Evolutionary conservation across 371 early-diverging fungal genomes (phyloP).

Genomic region (Mortierella sp.): DNA sequence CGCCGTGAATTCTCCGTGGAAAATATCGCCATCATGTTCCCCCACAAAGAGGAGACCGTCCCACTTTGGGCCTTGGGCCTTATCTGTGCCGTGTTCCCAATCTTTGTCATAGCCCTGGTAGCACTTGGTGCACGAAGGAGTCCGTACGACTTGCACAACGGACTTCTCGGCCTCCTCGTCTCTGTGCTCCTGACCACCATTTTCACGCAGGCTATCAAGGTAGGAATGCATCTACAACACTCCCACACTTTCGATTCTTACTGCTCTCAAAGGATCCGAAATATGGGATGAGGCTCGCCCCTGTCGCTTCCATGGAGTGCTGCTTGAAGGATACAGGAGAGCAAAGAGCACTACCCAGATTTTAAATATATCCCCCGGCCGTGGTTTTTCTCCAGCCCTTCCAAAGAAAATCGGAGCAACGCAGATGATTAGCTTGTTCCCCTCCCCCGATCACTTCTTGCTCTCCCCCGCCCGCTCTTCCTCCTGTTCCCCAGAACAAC

Average conservation of each 20-base stretch:
- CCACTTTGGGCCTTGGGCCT: conserved; percentile 63
- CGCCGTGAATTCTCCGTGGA: conserved; percentile 70
- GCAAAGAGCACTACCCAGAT: no score
- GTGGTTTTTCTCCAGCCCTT: no score
- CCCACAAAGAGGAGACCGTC: conserved; percentile 63
- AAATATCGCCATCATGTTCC: conserved; percentile 68
- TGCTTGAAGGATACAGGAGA: no score
- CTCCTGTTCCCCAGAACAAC: no score
- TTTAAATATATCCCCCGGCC: no score
- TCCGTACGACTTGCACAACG: conserved; percentile 68
- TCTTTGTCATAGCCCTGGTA: conserved; percentile 55
- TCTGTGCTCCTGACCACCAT: conserved; percentile 67
- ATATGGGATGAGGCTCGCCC: conserved; percentile 15
- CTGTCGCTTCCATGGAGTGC: neutral
- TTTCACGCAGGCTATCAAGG: conserved; percentile 74
- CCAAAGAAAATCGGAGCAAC: no score
- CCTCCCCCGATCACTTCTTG: no score
- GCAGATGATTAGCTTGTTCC: no score
- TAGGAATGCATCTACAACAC: conserved; percentile 15
- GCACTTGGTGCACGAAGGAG: conserved; percentile 56
- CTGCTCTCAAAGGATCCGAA: no score
- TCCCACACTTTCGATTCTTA: no score
- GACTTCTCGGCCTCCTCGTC: conserved; percentile 62
- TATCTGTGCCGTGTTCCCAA: conserved; percentile 57
- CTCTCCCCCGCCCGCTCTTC: no score